These are phyloP conservation scores for Pleurotus citrinopileatus DNA, from an alignment of 768 basidiomycete species.

Conservation along the genomic window DNA sequence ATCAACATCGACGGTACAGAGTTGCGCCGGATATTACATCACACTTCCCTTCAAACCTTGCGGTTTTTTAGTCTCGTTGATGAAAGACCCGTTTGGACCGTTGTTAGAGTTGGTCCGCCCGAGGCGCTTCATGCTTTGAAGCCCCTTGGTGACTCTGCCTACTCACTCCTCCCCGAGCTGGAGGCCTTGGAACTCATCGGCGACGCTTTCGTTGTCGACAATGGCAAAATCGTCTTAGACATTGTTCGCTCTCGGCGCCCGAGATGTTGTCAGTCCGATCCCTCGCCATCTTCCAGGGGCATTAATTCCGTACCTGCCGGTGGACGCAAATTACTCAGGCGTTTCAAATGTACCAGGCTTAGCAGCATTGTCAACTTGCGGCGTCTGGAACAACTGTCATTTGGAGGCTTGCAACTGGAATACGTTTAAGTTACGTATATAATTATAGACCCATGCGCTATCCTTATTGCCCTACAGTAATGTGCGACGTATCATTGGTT, in stretches of 20 bases:
- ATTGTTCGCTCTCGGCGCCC: not conserved
- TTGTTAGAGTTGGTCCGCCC: too few species aligned
- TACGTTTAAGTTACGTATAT: not conserved
- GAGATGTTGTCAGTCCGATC: too few species aligned
- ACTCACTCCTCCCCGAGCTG: not conserved
- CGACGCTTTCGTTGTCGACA: not conserved
- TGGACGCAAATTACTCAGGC: not conserved
- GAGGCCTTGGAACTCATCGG: not conserved
- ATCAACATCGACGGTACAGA: not conserved
- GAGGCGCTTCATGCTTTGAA: not conserved
- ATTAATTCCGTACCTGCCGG: not conserved
- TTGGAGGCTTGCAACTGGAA: not conserved
- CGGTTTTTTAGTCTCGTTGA: not conserved
- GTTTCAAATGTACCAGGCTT: not conserved
- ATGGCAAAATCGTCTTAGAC: not conserved
- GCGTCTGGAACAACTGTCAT: not conserved
- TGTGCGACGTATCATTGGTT: not conserved
- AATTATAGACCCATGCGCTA: not conserved
- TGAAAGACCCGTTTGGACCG: not conserved
- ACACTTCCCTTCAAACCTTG: not conserved
- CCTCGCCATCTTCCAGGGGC: too few species aligned
- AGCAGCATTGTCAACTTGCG: not conserved
- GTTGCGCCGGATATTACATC: not conserved
- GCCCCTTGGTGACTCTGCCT: not conserved
- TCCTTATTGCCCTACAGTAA: not conserved